Conservation (phyloP, 306 rosid genomes). For the Ziziphus jujuba region DNA sequence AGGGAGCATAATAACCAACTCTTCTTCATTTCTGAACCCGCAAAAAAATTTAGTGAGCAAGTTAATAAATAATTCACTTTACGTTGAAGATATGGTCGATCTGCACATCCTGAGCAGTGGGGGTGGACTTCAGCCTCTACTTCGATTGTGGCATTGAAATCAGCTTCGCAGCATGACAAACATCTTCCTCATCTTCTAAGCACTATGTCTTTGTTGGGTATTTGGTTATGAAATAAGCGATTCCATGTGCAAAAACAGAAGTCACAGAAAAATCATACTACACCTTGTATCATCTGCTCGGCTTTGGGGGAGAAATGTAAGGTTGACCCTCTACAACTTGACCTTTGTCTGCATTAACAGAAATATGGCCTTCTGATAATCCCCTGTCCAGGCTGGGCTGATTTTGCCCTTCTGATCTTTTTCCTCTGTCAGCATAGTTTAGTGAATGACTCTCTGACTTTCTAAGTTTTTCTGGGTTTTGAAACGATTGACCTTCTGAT, state of each 20-base stretch:
- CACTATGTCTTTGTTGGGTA: background rate
- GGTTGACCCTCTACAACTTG: conserved; percentile 32
- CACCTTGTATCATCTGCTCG: conserved; percentile 27
- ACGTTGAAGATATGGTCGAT: conserved; percentile 27
- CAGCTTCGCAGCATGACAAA: background rate
- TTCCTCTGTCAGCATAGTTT: conserved; percentile 43
- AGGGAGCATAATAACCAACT: conserved; percentile 23
- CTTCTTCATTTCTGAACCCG: conserved; percentile 28
- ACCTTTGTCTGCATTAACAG: conserved; percentile 46
- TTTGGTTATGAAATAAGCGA: background rate
- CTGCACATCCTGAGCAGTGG: conserved; percentile 21
- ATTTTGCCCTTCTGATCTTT: conserved; percentile 31
- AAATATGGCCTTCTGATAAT: conserved; percentile 49
- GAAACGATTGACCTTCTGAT: conserved; percentile 40
- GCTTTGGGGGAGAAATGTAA: conserved; percentile 24
- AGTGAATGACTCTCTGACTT: conserved; percentile 56
- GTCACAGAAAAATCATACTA: background rate
- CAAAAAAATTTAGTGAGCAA: conserved; percentile 26
- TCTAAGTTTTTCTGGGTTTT: conserved; percentile 41
- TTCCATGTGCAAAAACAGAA: background rate
- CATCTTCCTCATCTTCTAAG: background rate
- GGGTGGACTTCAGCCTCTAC: conserved; percentile 18
- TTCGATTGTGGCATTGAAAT: background rate
- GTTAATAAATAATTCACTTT: conserved; percentile 30
- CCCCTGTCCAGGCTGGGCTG: conserved; percentile 54